Percentiles rank a stretch among this genome's conserved stretches.
phyloP scores from a whole-genome alignment of 2,329 filamentous ascomycete genomes.

The Fusarium graminum region DNA sequence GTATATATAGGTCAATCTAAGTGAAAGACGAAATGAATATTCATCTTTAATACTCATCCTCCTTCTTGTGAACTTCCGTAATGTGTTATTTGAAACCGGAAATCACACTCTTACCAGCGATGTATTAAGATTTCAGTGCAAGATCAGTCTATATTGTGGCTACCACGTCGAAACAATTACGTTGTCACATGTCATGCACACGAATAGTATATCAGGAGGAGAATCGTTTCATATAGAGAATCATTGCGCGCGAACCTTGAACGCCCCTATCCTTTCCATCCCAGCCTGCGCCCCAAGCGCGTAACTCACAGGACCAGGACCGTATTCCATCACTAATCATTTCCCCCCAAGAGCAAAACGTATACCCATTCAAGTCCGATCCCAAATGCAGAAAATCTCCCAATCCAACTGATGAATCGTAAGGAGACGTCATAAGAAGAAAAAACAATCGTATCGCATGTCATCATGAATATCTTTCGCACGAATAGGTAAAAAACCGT shows the following conservation, averaged over 20 bases:
- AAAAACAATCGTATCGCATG: constrained; percentile 43
- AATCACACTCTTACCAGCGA: background rate
- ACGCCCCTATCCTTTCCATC: constrained; percentile 20
- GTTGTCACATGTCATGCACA: background rate
- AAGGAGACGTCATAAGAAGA: constrained; percentile 29
- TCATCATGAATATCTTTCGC: constrained; percentile 43
- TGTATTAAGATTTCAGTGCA: background rate
- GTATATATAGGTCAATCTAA: constrained; percentile 22
- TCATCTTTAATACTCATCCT: background rate
- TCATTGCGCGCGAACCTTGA: constrained; percentile 15
- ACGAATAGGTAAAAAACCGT: constrained; percentile 40
- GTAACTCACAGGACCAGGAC: constrained; percentile 17
- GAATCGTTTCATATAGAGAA: constrained; percentile 26
- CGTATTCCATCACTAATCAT: constrained; percentile 8
- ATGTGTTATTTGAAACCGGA: background rate
- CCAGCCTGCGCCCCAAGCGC: constrained; percentile 2
- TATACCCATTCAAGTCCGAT: constrained; percentile 2
- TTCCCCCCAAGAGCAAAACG: constrained; percentile 10
- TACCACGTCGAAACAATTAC: background rate
- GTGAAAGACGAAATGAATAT: constrained; percentile 12
- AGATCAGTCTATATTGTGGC: background rate
- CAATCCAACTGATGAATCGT: constrained; percentile 9
- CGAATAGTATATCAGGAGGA: constrained; percentile 1
- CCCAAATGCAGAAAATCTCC: constrained; percentile 19
- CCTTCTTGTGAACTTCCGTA: background rate